Conservation (phyloP, 345 rosid genomes). For the Dipteronia sinensis region DNA sequence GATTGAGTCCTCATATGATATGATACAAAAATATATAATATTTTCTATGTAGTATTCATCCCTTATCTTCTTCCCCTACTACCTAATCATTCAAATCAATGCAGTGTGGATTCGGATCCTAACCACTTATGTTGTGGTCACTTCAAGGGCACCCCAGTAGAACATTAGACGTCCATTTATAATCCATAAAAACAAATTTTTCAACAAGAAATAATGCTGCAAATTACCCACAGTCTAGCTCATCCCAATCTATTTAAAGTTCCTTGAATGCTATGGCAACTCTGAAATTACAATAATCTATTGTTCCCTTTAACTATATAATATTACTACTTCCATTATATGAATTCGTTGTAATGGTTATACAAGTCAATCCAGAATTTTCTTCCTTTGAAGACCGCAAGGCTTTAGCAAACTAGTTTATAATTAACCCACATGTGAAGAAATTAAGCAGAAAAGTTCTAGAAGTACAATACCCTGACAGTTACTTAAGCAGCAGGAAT, state of each 20-base stretch:
- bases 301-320: neutral
- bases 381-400: neutral
- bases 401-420: neutral
- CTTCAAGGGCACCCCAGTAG: neutral
- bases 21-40: neutral
- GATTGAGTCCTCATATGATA: neutral
- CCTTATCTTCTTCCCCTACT: neutral
- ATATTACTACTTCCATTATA: neutral
- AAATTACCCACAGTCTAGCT: neutral
- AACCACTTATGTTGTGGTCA: neutral
- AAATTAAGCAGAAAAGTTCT: neutral
- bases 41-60: neutral
- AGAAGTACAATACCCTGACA: constrained; percentile 60
- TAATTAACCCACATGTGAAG: neutral
- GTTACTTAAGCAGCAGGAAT: constrained; percentile 93
- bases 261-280: neutral
- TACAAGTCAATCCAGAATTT: neutral
- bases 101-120: neutral
- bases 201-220: neutral
- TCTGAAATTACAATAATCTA: neutral
- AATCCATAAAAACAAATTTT: neutral
- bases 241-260: constrained; percentile 1
- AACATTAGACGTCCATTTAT: no score
- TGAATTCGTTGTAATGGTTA: neutral
- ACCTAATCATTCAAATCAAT: neutral